Percentiles rank a stretch among this genome's conserved stretches.
Evolutionary conservation across 1,284 basidiomycete species (phyloP).

Genomic region (Mycena citricolor): DNA sequence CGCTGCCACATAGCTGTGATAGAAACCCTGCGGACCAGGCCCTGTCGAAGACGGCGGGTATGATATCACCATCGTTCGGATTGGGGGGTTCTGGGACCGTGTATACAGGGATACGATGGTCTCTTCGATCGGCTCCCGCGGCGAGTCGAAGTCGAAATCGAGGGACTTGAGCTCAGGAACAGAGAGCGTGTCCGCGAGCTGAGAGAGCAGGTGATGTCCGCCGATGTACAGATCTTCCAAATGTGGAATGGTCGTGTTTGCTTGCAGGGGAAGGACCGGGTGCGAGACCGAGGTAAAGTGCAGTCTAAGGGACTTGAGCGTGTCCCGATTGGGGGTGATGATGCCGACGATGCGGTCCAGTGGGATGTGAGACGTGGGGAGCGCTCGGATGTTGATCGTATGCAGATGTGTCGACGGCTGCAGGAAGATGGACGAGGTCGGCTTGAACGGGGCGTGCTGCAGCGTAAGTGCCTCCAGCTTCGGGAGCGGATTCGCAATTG

Average conservation of each 20-base stretch:
- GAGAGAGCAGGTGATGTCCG: constrained; percentile 63
- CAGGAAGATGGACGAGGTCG: constrained; percentile 64
- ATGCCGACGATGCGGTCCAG: constrained; percentile 67
- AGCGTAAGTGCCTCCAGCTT: constrained; percentile 56
- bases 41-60: constrained; percentile 38
- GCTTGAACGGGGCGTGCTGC: constrained; percentile 72
- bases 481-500: constrained; percentile 36
- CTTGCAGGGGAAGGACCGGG: constrained; percentile 58
- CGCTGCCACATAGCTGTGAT: constrained; percentile 35
- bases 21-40: constrained; percentile 28
- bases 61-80: constrained; percentile 57
- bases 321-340: constrained; percentile 49
- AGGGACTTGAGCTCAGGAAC: constrained; percentile 56
- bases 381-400: constrained; percentile 58
- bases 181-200: constrained; percentile 59
- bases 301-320: constrained; percentile 54
- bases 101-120: constrained; percentile 55
- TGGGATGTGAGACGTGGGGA: constrained; percentile 60
- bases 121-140: constrained; percentile 66
- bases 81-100: constrained; percentile 54
- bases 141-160: constrained; percentile 61
- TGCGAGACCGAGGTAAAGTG: constrained; percentile 59
- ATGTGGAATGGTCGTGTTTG: constrained; percentile 34
- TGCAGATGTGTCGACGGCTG: constrained; percentile 45
- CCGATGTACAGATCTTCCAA: constrained; percentile 58